Evolutionary conservation across 2,329 filamentous ascomycete genomes (phyloP), one percentile per base, ranked within the genome.

Genomic region (Trichoderma harzianum): DNA sequence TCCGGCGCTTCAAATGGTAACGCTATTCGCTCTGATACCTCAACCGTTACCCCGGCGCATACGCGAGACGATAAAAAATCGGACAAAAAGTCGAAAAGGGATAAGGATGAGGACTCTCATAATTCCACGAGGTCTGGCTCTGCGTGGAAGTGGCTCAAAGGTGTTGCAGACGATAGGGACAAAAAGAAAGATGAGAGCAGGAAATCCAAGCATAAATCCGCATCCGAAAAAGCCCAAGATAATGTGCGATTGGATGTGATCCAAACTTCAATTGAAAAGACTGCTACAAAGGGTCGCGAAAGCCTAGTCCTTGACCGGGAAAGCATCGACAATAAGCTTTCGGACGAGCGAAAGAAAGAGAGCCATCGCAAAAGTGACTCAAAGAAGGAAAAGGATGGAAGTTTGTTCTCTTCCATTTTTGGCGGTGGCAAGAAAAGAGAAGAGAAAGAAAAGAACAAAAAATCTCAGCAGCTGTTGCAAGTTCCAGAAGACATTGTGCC

Each of bases 401-500:
- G 95, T 74, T 86, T 98, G n/a, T 95, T 99, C 76, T 95, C 94
- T 0, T 96, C 94, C 1, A 90, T 99, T 70, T 98, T 99, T 78
- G 93, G 94, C 18, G 93, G 94, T 55, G 89, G 92, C 73, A 97
- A 97, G 84, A 97, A 95, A 84, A 97, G 94, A 82, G 86, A 89
- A 71, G 92, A 95, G 72, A 91, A 90, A 75, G 93, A 97, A 70
- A 87, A 88, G 39, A 86, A 86, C 72, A 87, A 90, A 76, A 95
- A 93, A 83, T 97, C 95, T 82, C 87, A 86, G 39, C 90, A 91
- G 75, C 89, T 92, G 62, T 89, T 94, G 69, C 90, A 91, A 7
- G 84, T 93, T 8, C 97, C 95, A 0, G 95, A 95, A 3, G 94
- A 97, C 55, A 91, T 91, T 14, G 43, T 70, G 85, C 87, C 1